phyloP scores from a whole-genome alignment of 2,329 filamentous ascomycete genomes.

The Domatiomyces globalis region DNA sequence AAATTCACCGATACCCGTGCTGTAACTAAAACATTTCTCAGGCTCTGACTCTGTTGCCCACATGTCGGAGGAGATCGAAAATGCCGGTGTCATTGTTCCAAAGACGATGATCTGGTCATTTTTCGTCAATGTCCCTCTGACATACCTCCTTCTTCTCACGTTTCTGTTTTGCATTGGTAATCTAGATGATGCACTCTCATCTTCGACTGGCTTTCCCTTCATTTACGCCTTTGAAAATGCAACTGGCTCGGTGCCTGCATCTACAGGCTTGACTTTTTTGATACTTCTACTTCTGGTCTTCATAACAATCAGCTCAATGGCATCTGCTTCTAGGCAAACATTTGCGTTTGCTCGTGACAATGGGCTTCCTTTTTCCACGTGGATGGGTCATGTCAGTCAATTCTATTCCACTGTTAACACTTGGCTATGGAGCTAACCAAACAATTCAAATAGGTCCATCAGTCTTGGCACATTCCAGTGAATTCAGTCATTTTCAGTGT shows the following conservation, averaged over 20 bases:
- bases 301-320: constrained; percentile 25
- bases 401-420: constrained; percentile 1
- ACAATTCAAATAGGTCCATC: constrained; percentile 8
- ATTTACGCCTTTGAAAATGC: constrained; percentile 33
- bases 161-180: constrained; percentile 27
- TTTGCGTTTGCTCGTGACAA: constrained; percentile 32
- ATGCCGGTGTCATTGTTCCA: constrained; percentile 26
- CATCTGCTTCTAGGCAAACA: constrained; percentile 27
- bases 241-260: constrained; percentile 18
- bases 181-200: constrained; percentile 19
- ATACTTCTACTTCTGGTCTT: constrained; percentile 28
- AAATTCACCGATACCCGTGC: not conserved
- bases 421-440: constrained; percentile 4
- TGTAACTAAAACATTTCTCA: no score
- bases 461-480: constrained; percentile 8
- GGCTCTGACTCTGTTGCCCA: constrained; percentile 25
- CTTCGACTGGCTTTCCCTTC: constrained; percentile 24
- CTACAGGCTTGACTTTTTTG: constrained; percentile 25
- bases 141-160: constrained; percentile 26
- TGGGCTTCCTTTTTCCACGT: constrained; percentile 29
- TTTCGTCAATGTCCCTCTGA: constrained; percentile 25
- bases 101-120: constrained; percentile 25
- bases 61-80: constrained; percentile 28
- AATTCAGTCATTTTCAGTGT: constrained; percentile 11
- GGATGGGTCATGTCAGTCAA: constrained; percentile 19